A percentile compares a stretch with the other conserved stretches of the same genome.
phyloP scores from a whole-genome alignment of 768 basidiomycete species.

The Xerocomus spinulosus region DNA sequence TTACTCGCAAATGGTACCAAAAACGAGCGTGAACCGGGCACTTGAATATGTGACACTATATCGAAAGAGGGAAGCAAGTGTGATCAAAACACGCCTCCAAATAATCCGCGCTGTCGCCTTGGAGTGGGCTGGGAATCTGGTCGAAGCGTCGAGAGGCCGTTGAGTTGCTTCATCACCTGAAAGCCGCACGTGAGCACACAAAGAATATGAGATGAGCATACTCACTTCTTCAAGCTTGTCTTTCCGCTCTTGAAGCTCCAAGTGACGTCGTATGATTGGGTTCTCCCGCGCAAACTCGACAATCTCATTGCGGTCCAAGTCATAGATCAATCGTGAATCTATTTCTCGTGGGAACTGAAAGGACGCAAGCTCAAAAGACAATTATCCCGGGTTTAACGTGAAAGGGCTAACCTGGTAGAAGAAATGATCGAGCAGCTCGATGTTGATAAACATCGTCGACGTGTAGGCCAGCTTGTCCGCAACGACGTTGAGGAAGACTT shows the following conservation, averaged over 20 bases:
- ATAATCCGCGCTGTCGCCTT: constrained; percentile 73
- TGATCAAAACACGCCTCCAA: constrained; percentile 70
- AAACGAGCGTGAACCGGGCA: constrained; percentile 10
- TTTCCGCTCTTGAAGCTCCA: constrained; percentile 94
- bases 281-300: constrained; percentile 93
- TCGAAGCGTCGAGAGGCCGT: constrained; percentile 84
- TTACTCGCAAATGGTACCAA: not conserved
- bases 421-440: constrained; percentile 96
- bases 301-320: constrained; percentile 88
- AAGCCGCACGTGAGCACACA: constrained; percentile 2
- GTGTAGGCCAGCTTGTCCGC: constrained; percentile 96
- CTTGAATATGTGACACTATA: not conserved
- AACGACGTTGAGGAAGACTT: constrained; percentile 94
- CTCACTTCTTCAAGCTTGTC: constrained; percentile 92
- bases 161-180: constrained; percentile 93
- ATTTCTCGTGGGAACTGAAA: constrained; percentile 94
- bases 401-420: constrained; percentile 99
- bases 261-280: constrained; percentile 76
- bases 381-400: too few relatives aligned
- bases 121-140: constrained; percentile 73
- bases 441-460: constrained; percentile 97
- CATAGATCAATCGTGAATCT: constrained; percentile 87
- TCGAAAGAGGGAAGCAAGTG: not conserved
- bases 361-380: too few relatives aligned
- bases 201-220: not conserved